These are phyloP conservation scores for Neurospora sp. DNA, from an alignment of 495 filamentous ascomycete species.

Conservation along the genomic window DNA sequence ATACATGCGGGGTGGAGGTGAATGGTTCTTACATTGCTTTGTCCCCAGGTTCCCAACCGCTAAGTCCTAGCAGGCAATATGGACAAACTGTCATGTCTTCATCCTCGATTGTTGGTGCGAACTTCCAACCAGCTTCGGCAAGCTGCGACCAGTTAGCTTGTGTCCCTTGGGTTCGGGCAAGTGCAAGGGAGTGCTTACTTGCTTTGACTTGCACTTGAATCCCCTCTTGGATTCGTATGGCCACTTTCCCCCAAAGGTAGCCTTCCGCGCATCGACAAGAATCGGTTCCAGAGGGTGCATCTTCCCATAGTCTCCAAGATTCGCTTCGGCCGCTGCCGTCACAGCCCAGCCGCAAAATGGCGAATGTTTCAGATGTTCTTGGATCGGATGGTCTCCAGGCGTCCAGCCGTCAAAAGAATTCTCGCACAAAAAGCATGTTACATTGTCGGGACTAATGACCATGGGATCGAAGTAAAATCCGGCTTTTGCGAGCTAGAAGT, in stretches of 20 bases:
- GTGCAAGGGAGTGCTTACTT: constrained; percentile 43
- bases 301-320: constrained; percentile 50
- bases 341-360: constrained; percentile 82
- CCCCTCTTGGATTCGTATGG: constrained; percentile 81
- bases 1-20: constrained; percentile 8
- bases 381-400: constrained; percentile 63
- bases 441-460: constrained; percentile 69
- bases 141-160: constrained; percentile 47
- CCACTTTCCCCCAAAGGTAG: constrained; percentile 74
- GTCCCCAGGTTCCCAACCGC: constrained; percentile 88
- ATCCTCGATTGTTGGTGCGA: constrained; percentile 69
- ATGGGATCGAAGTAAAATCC: constrained; percentile 84
- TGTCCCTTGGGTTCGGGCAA: not conserved
- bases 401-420: constrained; percentile 85
- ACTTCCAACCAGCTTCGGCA: constrained; percentile 87
- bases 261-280: constrained; percentile 65
- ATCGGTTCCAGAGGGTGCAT: constrained; percentile 62
- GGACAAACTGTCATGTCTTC: constrained; percentile 79
- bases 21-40: constrained; percentile 60
- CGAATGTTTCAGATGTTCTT: constrained; percentile 77
- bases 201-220: constrained; percentile 78
- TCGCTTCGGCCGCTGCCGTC: constrained; percentile 57
- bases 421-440: constrained; percentile 75
- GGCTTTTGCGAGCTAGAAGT: constrained; percentile 65
- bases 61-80: constrained; percentile 77